Conservation (phyloP, 805 yeast species). For the Sugiyamaella smithiae region DNA sequence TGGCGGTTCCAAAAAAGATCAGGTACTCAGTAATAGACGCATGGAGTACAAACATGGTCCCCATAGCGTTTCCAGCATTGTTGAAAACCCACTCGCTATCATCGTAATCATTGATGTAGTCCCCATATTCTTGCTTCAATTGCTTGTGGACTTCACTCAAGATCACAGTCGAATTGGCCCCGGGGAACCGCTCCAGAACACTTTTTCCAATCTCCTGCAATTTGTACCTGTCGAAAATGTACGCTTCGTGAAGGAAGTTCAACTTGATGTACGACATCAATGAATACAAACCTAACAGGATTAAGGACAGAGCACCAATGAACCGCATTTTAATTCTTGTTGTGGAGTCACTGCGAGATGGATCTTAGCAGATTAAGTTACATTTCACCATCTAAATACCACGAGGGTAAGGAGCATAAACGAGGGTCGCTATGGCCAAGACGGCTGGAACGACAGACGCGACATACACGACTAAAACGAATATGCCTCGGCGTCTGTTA, state of each 20-base stretch:
- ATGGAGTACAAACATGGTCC: conserved; percentile 86
- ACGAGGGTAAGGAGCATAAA: no score
- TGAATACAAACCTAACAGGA: conserved; percentile 20
- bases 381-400: no score
- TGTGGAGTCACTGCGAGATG: no score
- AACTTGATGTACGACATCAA: conserved; percentile 26
- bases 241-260: conserved; percentile 58
- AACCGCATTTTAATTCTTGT: conserved; percentile 17
- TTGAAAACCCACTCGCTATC: conserved; percentile 91
- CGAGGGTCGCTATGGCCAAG: no score
- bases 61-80: conserved; percentile 98
- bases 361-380: no score
- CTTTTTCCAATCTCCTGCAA: conserved; percentile 61
- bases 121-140: conserved; percentile 66
- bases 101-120: conserved; percentile 65
- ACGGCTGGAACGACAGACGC: no score
- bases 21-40: conserved; percentile 92
- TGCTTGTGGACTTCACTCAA: conserved; percentile 59
- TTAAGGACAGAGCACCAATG: conserved; percentile 19
- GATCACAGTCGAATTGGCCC: conserved; percentile 53
- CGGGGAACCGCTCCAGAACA: conserved; percentile 35
- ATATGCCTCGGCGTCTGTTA: no score
- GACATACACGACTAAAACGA: no score
- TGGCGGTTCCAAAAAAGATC: conserved; percentile 88
- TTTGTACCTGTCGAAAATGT: conserved; percentile 64